Evolutionary conservation across 2,329 filamentous ascomycete genomes (phyloP).

Genomic region (Xenosphaeropsis pyriputrescens): DNA sequence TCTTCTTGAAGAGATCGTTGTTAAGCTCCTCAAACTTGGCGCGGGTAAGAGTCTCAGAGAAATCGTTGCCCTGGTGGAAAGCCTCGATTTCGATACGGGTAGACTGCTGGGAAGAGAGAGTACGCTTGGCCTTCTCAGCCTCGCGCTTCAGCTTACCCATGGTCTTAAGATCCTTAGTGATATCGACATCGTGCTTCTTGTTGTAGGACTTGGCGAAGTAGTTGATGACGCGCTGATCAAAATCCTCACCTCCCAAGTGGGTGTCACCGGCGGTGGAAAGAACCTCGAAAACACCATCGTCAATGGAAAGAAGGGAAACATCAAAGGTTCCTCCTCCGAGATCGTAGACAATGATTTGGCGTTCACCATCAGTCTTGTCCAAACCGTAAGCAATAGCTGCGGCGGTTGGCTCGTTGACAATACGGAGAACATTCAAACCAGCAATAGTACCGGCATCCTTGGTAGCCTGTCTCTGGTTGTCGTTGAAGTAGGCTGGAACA

Average conservation of each 20-base stretch:
- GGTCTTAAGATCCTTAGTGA: slow-evolving; percentile 89
- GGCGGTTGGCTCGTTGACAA: slow-evolving; percentile 93
- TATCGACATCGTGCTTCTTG: slow-evolving; percentile 90
- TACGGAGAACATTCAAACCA: slow-evolving; percentile 87
- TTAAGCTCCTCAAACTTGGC: slow-evolving; percentile 99
- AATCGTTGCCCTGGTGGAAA: slow-evolving; percentile 93
- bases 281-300: slow-evolving; percentile 88
- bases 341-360: slow-evolving; percentile 87
- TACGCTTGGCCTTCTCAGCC: slow-evolving; percentile 98
- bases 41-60: slow-evolving; percentile 94
- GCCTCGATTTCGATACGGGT: slow-evolving; percentile 93
- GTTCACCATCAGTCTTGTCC: slow-evolving; percentile 71
- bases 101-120: slow-evolving; percentile 86
- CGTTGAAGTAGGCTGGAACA: slow-evolving; percentile 96
- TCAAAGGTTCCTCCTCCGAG: slow-evolving; percentile 90
- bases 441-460: slow-evolving; percentile 90
- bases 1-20: slow-evolving; percentile 99
- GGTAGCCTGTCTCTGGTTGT: slow-evolving; percentile 92
- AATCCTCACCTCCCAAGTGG: slow-evolving; percentile 96
- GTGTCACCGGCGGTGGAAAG: slow-evolving; percentile 92
- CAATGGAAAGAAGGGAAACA: slow-evolving; percentile 85
- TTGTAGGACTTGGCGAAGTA: slow-evolving; percentile 96
- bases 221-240: slow-evolving; percentile 95
- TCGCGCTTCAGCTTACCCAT: slow-evolving; percentile 99
- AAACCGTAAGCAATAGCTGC: slow-evolving; percentile 91